Percentiles rank a stretch among this genome's conserved stretches.
These are phyloP conservation scores for Firmiana major DNA, from an alignment of 345 rosid genomes.

Conservation along the genomic window DNA sequence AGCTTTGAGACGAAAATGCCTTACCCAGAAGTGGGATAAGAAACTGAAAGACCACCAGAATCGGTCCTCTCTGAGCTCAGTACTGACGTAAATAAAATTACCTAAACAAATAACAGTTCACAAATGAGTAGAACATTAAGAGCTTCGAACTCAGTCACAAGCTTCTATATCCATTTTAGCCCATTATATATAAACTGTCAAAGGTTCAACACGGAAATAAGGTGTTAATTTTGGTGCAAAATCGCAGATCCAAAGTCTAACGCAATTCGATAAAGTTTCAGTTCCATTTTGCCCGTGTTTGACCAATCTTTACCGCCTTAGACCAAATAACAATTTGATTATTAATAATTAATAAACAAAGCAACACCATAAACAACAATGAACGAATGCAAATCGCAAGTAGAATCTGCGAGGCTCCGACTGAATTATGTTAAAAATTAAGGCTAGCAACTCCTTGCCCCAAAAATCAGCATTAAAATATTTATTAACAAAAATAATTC, in stretches of 20 bases:
- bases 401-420: background rate
- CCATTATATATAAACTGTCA: background rate
- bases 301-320: background rate
- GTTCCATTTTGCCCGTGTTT: background rate
- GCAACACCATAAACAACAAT: background rate
- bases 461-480: background rate
- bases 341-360: background rate
- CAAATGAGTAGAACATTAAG: background rate
- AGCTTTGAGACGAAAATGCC: background rate
- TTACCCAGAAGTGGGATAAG: constrained; percentile 33
- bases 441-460: background rate
- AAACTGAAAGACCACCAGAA: constrained; percentile 13
- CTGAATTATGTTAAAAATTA: background rate
- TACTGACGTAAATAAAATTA: constrained; percentile 26
- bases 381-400: background rate
- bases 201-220: background rate
- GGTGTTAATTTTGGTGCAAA: background rate
- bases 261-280: background rate
- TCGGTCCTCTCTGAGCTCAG: constrained; percentile 26
- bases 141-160: background rate
- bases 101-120: constrained; percentile 27
- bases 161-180: background rate
- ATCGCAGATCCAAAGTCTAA: constrained; percentile 1
- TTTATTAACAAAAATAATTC: background rate
- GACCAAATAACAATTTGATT: background rate